Percentiles rank a stretch among this genome's conserved stretches.
phyloP scores from a whole-genome alignment of 805 yeast genomes.

The Teunomyces stri region DNA sequence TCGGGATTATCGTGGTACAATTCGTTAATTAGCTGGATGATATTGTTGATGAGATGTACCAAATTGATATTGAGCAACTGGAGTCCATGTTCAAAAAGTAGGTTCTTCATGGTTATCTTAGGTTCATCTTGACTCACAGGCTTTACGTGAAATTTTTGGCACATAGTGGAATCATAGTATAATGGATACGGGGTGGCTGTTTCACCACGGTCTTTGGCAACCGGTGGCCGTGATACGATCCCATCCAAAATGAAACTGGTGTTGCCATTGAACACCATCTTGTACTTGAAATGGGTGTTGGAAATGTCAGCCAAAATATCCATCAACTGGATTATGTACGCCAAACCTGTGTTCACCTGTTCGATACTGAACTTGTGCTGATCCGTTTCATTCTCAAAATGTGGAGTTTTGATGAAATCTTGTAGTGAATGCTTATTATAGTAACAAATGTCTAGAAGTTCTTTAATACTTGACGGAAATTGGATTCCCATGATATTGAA shows the following conservation, averaged over 20 bases:
- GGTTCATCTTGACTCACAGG: slow-evolving; percentile 1
- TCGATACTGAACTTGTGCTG: slow-evolving; percentile 15
- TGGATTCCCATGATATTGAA: slow-evolving; percentile 33
- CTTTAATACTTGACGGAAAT: slow-evolving; percentile 32
- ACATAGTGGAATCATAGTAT: slow-evolving; percentile 20
- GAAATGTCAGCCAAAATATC: slow-evolving; percentile 23
- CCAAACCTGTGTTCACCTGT: slow-evolving; percentile 32
- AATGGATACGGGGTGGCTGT: slow-evolving; percentile 22
- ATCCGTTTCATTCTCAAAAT: slow-evolving; percentile 6
- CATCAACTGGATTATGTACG: slow-evolving; percentile 30
- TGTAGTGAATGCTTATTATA: slow-evolving; percentile 12
- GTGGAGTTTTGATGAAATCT: neutral
- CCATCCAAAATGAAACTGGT: slow-evolving; percentile 24
- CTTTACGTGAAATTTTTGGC: slow-evolving; percentile 16
- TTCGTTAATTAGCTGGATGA: slow-evolving; percentile 15
- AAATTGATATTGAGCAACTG: slow-evolving; percentile 31
- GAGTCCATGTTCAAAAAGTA: slow-evolving; percentile 33
- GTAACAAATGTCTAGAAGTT: slow-evolving; percentile 30
- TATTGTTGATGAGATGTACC: slow-evolving; percentile 20
- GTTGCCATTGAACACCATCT: slow-evolving; percentile 23
- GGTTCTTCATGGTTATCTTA: slow-evolving; percentile 13
- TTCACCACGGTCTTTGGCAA: neutral
- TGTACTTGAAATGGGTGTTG: slow-evolving; percentile 24
- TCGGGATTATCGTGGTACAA: slow-evolving; percentile 7
- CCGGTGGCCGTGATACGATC: slow-evolving; percentile 4